Evolutionary conservation across 108 stramenopile species (phyloP), one percentile per base, ranked within the genome.

Genomic region (Pseudonitzschia delicatissima): DNA sequence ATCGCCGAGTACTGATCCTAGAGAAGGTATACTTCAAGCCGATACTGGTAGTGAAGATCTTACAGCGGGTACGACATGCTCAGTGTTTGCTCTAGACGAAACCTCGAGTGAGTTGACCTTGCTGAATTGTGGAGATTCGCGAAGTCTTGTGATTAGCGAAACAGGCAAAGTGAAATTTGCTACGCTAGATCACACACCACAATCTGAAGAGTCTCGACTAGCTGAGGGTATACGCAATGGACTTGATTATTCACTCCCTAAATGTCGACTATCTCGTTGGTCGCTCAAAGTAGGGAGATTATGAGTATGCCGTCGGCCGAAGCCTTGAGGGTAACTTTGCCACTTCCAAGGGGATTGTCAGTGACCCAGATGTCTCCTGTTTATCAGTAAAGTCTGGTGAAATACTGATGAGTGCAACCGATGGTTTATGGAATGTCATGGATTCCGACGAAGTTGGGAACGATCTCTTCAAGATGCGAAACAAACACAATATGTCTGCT

Each of bases 371-470:
- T 64, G 62, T 92, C 1, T 59, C 77, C 4, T 67, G 55, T 17
- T 32, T 82, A 15, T 13, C 70, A 11, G 75, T 76, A 2, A 61
- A 71, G 28, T 60, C 78, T 26, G 83, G 77, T 34, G 45, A 77
- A 32, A 75, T 80, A 37, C 57, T 79, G 17, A 72, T 92, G 4
- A 49, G 82, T 3, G 86, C 91, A 23, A 77, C 77, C n/a, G 91
- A 92, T 83, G 91, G 91, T 37, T 45, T 92, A 9, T 92, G 86
- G 77, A 87, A 89, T 64, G 88, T 90, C 31, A 87, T 88, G 72
- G 87, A 79, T 50, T 85, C 85, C 33, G 81, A 84, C 61, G 86
- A 92, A 69, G 85, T 83, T 25, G 87, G 80, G 5, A 60, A 50
- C 28, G 83, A 84, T 64, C 80, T 87, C 1, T 23, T 73, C 33